Evolutionary conservation across 2,329 filamentous ascomycete species (phyloP).

Genomic region (Bipolaris sorokiniana): DNA sequence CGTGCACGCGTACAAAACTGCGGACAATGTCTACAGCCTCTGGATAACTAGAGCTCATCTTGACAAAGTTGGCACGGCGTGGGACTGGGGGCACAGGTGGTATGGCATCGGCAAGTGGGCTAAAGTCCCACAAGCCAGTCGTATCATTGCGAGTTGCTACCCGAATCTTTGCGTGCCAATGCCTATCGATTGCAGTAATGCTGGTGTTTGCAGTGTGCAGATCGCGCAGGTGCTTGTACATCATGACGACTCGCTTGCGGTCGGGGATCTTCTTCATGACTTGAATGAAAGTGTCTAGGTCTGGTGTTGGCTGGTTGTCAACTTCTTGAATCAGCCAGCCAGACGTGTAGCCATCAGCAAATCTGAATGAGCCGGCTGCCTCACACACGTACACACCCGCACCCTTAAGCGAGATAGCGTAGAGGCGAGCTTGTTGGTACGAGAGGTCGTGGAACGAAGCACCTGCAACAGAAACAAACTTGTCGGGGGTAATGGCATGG

Average conservation of each 20-base stretch:
- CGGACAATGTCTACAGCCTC: conserved; percentile 92
- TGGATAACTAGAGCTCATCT: conserved; percentile 84
- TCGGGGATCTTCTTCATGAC: conserved; percentile 88
- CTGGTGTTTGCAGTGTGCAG: conserved; percentile 92
- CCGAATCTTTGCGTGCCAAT: conserved; percentile 96
- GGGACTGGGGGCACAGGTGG: conserved; percentile 74
- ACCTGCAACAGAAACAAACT: conserved; percentile 92
- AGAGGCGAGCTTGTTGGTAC: conserved; percentile 95
- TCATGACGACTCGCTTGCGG: conserved; percentile 83
- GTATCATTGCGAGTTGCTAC: conserved; percentile 87
- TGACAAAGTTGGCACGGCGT: conserved; percentile 86
- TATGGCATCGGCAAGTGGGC: conserved; percentile 79
- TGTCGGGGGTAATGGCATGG: conserved; percentile 92
- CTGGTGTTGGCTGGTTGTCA: conserved; percentile 87
- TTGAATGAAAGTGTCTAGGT: conserved; percentile 86
- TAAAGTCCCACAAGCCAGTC: conserved; percentile 93
- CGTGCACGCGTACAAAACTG: conserved; percentile 92
- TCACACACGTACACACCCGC: conserved; percentile 91
- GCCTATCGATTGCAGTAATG: conserved; percentile 89
- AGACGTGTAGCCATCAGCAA: conserved; percentile 82
- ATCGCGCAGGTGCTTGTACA: conserved; percentile 93
- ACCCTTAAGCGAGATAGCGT: conserved; percentile 82
- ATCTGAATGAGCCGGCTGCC: conserved; percentile 90
- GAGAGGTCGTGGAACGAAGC: conserved; percentile 95
- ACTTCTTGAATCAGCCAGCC: conserved; percentile 94